Percentiles rank a stretch among this genome's conserved stretches.
These are phyloP conservation scores for Cryptococcus neoformans DNA, from an alignment of 1,284 basidiomycete species.

Conservation along the genomic window DNA sequence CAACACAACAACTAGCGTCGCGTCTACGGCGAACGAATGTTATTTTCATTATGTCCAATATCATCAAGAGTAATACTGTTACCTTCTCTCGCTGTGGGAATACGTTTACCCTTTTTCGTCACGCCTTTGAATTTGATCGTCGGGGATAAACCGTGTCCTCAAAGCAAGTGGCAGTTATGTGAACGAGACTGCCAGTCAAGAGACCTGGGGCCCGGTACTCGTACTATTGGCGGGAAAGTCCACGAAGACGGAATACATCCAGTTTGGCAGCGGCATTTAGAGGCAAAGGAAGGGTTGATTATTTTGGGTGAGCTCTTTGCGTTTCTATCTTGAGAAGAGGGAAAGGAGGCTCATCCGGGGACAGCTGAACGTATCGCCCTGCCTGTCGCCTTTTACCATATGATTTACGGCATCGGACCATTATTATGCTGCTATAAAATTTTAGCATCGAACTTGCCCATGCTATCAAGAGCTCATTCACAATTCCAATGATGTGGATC, in stretches of 20 bases:
- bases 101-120: not conserved
- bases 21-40: no score
- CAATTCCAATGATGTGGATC: no score
- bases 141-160: slow-evolving; percentile 5
- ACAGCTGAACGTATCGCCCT: no score
- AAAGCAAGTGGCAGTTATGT: slow-evolving; percentile 12
- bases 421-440: no score
- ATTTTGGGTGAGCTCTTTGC: slow-evolving; percentile 15
- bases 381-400: no score
- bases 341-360: not conserved
- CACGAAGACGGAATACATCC: slow-evolving; percentile 29
- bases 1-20: no score
- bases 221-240: slow-evolving; percentile 5
- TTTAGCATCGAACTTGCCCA: no score
- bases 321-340: slow-evolving; percentile 21
- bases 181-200: slow-evolving; percentile 20
- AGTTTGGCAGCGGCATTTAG: slow-evolving; percentile 5
- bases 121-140: not conserved
- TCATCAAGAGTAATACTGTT: no score
- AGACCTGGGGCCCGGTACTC: slow-evolving; percentile 19
- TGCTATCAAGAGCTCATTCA: no score
- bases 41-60: no score
- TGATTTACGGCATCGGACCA: no score
- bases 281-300: not conserved
- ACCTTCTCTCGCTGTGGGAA: no score